phyloP scores from a whole-genome alignment of 768 basidiomycete genomes.

The Pleurotus ostreatus region DNA sequence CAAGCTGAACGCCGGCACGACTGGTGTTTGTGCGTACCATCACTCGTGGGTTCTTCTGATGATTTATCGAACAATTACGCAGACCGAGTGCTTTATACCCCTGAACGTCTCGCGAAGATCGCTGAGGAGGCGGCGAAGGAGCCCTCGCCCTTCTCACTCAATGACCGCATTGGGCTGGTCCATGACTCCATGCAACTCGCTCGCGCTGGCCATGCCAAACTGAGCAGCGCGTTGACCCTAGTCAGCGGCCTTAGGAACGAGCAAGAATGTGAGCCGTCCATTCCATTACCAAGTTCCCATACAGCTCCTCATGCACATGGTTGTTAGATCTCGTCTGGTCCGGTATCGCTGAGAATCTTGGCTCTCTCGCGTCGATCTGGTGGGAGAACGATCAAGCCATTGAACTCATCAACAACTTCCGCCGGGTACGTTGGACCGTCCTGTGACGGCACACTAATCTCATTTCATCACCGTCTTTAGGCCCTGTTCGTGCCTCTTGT shows the following conservation, averaged over 20 bases:
- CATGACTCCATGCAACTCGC: conserved; percentile 79
- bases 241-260: conserved; percentile 68
- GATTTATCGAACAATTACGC: conserved; percentile 1
- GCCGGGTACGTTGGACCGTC: conserved; percentile 37
- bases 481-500: conserved; percentile 71
- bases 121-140: conserved; percentile 73
- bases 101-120: conserved; percentile 73
- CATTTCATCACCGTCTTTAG: conserved; percentile 27
- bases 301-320: not conserved
- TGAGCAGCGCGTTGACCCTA: conserved; percentile 75
- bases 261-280: conserved; percentile 58
- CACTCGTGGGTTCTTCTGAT: not conserved
- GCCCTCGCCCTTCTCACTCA: conserved; percentile 64
- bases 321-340: conserved; percentile 79
- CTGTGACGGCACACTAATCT: not conserved
- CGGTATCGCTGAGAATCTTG: conserved; percentile 56
- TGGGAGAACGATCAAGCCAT: conserved; percentile 70
- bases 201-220: conserved; percentile 71
- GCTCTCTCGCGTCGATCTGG: conserved; percentile 60
- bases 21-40: conserved; percentile 73
- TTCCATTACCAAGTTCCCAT: not conserved
- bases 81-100: conserved; percentile 87
- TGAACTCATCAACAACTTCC: conserved; percentile 55
- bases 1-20: conserved; percentile 89
- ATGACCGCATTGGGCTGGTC: conserved; percentile 88